Conservation (phyloP, 1,284 basidiomycete species). For the Sporisorium sorghi region DNA sequence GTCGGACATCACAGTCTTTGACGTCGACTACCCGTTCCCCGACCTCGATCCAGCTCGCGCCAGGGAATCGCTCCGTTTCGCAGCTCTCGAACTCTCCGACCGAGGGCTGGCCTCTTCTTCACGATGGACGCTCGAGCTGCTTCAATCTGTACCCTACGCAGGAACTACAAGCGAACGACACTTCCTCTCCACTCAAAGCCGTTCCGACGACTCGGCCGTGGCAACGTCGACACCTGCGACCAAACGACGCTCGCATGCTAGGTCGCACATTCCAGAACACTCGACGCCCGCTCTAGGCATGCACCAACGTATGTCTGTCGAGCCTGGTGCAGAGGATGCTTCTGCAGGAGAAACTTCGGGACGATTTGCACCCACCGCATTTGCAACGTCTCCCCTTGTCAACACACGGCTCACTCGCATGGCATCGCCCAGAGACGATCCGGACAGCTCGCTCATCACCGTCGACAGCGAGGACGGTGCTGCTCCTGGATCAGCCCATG, state of each 20-base stretch:
- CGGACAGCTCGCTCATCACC: slow-evolving; percentile 46
- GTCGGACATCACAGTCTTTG: slow-evolving; percentile 38
- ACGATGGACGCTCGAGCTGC: slow-evolving; percentile 62
- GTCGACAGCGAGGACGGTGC: slow-evolving; percentile 44
- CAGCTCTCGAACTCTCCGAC: slow-evolving; percentile 46
- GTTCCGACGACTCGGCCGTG: slow-evolving; percentile 10
- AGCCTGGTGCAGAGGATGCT: slow-evolving; percentile 31
- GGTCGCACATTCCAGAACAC: slow-evolving; percentile 54
- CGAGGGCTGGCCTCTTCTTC: slow-evolving; percentile 51
- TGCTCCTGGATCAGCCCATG: slow-evolving; percentile 42
- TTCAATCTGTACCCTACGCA: slow-evolving; percentile 44
- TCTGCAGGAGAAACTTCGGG: slow-evolving; percentile 31
- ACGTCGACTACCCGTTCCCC: slow-evolving; percentile 49
- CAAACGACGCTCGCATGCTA: slow-evolving; percentile 15
- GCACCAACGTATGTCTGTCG: slow-evolving; percentile 43
- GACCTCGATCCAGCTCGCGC: slow-evolving; percentile 49
- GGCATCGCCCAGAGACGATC: slow-evolving; percentile 25
- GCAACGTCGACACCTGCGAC: slow-evolving; percentile 44
- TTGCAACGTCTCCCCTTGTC: slow-evolving; percentile 39
- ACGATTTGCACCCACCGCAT: slow-evolving; percentile 16
- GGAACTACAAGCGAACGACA: not conserved
- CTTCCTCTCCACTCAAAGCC: slow-evolving; percentile 13
- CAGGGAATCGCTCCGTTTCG: slow-evolving; percentile 34
- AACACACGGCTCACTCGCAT: slow-evolving; percentile 19
- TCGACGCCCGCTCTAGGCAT: slow-evolving; percentile 63